These are phyloP conservation scores for Sequoia sempervirens DNA, from an alignment of 75 land plant genomes.

Conservation along the genomic window DNA sequence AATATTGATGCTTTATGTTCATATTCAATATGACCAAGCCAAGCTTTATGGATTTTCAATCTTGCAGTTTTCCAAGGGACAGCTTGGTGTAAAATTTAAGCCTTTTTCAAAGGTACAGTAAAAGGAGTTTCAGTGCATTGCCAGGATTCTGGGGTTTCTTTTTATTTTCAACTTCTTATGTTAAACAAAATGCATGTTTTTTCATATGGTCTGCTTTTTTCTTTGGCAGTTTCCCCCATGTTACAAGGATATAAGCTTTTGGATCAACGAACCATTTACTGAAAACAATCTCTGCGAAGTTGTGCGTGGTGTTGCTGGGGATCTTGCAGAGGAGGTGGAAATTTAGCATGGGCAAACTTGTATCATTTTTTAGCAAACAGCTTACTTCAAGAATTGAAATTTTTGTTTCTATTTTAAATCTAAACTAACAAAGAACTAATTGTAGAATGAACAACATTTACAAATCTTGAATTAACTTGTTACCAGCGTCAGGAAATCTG, in stretches of 20 bases:
- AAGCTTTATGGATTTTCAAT: not conserved
- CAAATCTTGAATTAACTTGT: not conserved
- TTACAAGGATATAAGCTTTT: conserved; percentile 96
- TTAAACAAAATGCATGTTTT: not conserved
- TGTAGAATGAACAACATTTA: not conserved
- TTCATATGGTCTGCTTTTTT: not conserved
- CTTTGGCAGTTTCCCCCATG: conserved; percentile 84
- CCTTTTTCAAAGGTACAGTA: conserved; percentile 80
- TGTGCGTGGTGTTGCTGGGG: conserved; percentile 95
- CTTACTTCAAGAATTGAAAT: not conserved
- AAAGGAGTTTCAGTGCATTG: not conserved
- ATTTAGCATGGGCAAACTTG: not conserved
- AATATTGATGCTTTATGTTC: not conserved
- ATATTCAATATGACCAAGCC: not conserved
- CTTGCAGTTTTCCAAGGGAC: conserved; percentile 78
- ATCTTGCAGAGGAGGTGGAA: conserved; percentile 91
- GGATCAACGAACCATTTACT: conserved; percentile 89
- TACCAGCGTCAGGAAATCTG: not conserved
- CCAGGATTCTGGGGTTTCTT: conserved; percentile 2
- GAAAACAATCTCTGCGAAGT: conserved; percentile 97
- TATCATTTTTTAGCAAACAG: not conserved
- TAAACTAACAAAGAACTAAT: not conserved
- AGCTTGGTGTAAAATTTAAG: conserved; percentile 87
- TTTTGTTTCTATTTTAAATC: not conserved
- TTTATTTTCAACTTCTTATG: not conserved